Conservation (phyloP, 371 early-diverging fungal genomes). For the Mucor velutinosus region DNA sequence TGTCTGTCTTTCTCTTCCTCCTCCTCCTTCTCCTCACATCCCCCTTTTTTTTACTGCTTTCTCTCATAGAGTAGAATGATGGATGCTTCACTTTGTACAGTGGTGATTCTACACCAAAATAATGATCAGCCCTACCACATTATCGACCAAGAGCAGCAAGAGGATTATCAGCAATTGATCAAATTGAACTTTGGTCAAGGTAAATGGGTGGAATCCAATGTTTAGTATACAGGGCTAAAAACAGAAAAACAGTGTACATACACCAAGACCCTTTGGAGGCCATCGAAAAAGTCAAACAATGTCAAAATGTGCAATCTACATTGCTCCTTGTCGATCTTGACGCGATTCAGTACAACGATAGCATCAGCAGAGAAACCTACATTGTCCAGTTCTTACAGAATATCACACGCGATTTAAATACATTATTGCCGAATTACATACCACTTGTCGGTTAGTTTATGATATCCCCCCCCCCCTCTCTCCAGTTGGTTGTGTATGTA, state of each 20-base stretch:
- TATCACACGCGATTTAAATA: slow-evolving; percentile 14
- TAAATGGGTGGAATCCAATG: slow-evolving; percentile 10
- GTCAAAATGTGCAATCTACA: slow-evolving; percentile 19
- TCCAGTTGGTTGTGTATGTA: neutral
- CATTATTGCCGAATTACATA: slow-evolving; percentile 19
- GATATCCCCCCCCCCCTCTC: neutral
- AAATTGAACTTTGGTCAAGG: slow-evolving; percentile 32
- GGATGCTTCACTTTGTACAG: slow-evolving; percentile 27
- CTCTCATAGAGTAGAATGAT: slow-evolving; percentile 4
- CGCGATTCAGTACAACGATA: slow-evolving; percentile 1
- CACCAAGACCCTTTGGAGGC: neutral
- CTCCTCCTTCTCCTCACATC: neutral
- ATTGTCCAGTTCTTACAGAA: slow-evolving; percentile 11
- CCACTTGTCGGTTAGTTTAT: slow-evolving; percentile 17
- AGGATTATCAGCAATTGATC: slow-evolving; percentile 16
- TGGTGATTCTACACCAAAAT: slow-evolving; percentile 23
- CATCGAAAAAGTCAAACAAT: neutral
- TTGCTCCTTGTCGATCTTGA: slow-evolving; percentile 32
- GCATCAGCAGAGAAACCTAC: neutral
- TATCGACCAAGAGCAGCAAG: slow-evolving; percentile 3
- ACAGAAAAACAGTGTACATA: slow-evolving; percentile 1
- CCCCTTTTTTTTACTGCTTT: slow-evolving; percentile 5
- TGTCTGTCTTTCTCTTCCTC: neutral
- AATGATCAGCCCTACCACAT: neutral
- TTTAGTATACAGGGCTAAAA: neutral